Base-by-base conservation (phyloP, 108 stramenopile species). In the Bacterosira constricta region DNA sequence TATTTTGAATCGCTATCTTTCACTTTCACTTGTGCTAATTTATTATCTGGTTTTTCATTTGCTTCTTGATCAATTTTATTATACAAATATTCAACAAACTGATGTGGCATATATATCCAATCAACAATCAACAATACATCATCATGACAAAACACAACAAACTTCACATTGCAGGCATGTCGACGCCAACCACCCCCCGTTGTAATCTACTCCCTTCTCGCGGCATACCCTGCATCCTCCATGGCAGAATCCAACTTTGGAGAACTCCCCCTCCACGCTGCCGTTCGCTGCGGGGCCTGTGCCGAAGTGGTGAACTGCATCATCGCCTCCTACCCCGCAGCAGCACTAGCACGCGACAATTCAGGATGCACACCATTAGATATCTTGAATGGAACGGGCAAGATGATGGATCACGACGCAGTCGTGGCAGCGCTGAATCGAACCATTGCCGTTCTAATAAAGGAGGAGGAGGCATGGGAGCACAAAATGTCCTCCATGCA, bases 121-220 rank as follows among this genome's bases (percentile, higher is more conserved):
- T 63, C 63, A 55, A 41, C 25, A 27, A 34, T n/a, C 10, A 41
- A 34, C 45, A 7, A 35, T 6, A 18, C 6, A 23, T 31, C 15
- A 42, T 11, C 15, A 6, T 6, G 6, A 6, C 17, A 11, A 17
- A 9, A 41, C 47, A 23, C 1, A 32, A 30, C n/a, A 71, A 63
- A 17, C 36, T 21, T 6, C 21, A 34, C n/a, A n/a, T n/a, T 12
- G n/a, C 29, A 86, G 85, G 89, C 89, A 56, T 90, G 89, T 56
- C 84, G 86, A 17, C 83, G 86, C 17, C 89, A 87, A 73, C 83
- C 86, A 34, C 89, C 89, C 35, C 85, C 89, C 1, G 87, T 83
- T 59, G 53, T 91, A 9, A 72, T 91, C 29, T 81, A 86, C 21
- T 38, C 74, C 46, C 73, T 91, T 29, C 66, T 89, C 4, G 69